Evolutionary conservation across 345 rosid genomes (phyloP).

Genomic region (Capsella bursapastoris): DNA sequence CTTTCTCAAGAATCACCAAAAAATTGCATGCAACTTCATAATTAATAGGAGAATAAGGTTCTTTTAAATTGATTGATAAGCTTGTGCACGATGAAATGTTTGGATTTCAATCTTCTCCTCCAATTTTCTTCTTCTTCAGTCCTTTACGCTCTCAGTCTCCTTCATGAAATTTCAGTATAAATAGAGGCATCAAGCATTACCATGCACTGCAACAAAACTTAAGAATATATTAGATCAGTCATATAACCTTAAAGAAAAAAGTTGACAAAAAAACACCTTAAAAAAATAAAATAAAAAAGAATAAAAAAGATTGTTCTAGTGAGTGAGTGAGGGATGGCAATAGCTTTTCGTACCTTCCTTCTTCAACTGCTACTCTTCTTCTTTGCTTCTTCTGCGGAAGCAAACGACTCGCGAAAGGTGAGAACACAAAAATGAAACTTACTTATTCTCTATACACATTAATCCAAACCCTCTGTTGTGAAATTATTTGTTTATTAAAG

Average conservation of each 20-base stretch:
- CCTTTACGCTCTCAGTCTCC: not conserved
- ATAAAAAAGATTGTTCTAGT: not conserved
- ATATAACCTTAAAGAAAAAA: not conserved
- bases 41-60: conserved; percentile 28
- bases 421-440: not conserved
- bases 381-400: not conserved
- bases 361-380: conserved; percentile 33
- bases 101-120: conserved; percentile 22
- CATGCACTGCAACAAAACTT: not conserved
- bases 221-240: not conserved
- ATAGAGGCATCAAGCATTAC: not conserved
- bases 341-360: conserved; percentile 9
- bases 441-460: not conserved
- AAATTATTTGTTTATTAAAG: not conserved
- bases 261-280: not conserved
- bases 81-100: conserved; percentile 28
- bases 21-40: conserved; percentile 13
- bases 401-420: conserved; percentile 32
- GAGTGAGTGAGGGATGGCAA: conserved; percentile 21
- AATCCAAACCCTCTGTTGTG: not conserved
- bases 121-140: conserved; percentile 8
- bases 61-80: conserved; percentile 36
- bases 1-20: conserved; percentile 5
- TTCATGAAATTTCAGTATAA: conserved; percentile 26
- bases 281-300: not conserved